phyloP scores from a whole-genome alignment of 495 filamentous ascomycete species.

The Neurospora sublineolata region DNA sequence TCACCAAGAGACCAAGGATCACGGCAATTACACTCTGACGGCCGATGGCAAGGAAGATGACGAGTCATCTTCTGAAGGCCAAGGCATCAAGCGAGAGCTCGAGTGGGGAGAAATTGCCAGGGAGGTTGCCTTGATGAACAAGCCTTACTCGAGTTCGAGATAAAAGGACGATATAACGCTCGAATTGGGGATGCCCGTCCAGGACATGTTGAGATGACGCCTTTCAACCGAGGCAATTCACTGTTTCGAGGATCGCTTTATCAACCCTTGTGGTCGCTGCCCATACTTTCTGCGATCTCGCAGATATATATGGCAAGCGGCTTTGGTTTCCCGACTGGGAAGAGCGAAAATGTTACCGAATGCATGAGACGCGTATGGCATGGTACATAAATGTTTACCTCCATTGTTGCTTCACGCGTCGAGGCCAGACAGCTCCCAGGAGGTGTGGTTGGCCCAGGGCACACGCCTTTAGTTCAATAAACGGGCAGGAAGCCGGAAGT shows the following conservation, averaged over 20 bases:
- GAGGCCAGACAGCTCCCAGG: background rate
- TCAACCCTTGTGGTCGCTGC: background rate
- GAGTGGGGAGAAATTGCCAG: constrained; percentile 84
- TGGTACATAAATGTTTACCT: background rate
- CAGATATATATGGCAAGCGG: background rate
- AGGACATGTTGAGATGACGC: background rate
- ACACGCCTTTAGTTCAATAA: background rate
- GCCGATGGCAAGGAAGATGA: constrained; percentile 22
- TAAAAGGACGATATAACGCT: background rate
- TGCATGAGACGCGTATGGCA: background rate
- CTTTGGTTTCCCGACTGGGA: background rate
- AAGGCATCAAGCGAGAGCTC: constrained; percentile 52
- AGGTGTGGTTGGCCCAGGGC: background rate
- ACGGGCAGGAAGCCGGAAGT: background rate
- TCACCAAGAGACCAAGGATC: constrained; percentile 4
- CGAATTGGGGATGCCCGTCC: background rate
- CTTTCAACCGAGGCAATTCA: background rate
- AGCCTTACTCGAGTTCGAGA: constrained; percentile 57
- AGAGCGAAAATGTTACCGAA: background rate
- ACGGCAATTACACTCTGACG: background rate
- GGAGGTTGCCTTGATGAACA: constrained; percentile 92
- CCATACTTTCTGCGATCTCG: background rate
- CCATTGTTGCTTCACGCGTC: background rate
- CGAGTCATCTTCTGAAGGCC: background rate
- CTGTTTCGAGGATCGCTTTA: background rate